phyloP scores from a whole-genome alignment of 163 green algal genomes.

The Prototheca wickerhamii region DNA sequence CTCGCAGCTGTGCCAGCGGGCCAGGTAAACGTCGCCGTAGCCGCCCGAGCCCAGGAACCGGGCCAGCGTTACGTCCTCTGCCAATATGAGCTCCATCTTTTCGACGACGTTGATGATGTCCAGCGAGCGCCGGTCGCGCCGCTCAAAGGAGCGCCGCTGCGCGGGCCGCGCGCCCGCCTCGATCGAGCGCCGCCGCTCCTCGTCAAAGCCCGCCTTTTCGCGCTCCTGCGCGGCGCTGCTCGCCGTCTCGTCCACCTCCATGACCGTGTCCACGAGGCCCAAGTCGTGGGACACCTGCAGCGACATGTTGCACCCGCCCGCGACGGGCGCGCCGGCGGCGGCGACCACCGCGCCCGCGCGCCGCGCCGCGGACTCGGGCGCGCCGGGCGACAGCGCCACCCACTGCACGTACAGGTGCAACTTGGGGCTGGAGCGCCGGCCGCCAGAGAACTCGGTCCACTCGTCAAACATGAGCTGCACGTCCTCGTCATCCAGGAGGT shows the following conservation, averaged over 20 bases:
- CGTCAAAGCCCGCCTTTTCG: slow-evolving; percentile 14
- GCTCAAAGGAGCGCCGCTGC: too few relatives aligned
- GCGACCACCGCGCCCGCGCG: too few relatives aligned
- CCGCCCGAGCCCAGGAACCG: slow-evolving; percentile 37
- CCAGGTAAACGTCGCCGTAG: slow-evolving; percentile 61
- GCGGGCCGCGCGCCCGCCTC: too few relatives aligned
- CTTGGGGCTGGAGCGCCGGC: slow-evolving; percentile 14
- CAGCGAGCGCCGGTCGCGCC: neutral
- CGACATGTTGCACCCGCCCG: too few relatives aligned
- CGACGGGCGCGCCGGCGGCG: too few relatives aligned
- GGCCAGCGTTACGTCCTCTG: slow-evolving; percentile 38
- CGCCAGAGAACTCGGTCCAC: slow-evolving; percentile 18
- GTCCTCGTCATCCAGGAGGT: slow-evolving; percentile 65
- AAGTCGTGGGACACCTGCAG: neutral
- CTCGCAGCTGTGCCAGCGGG: slow-evolving; percentile 54
- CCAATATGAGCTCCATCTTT: slow-evolving; percentile 31
- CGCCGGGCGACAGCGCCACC: too few relatives aligned
- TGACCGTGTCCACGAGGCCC: slow-evolving; percentile 3
- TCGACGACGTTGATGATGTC: slow-evolving; percentile 11
- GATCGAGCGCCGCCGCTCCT: too few relatives aligned
- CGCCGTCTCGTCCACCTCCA: neutral
- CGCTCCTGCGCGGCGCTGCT: neutral
- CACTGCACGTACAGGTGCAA: slow-evolving; percentile 54
- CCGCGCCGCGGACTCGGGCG: too few relatives aligned
- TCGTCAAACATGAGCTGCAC: slow-evolving; percentile 68